Evolutionary conservation across 768 basidiomycete genomes (phyloP).

Genomic region (Pulveroboletus ravenelii): DNA sequence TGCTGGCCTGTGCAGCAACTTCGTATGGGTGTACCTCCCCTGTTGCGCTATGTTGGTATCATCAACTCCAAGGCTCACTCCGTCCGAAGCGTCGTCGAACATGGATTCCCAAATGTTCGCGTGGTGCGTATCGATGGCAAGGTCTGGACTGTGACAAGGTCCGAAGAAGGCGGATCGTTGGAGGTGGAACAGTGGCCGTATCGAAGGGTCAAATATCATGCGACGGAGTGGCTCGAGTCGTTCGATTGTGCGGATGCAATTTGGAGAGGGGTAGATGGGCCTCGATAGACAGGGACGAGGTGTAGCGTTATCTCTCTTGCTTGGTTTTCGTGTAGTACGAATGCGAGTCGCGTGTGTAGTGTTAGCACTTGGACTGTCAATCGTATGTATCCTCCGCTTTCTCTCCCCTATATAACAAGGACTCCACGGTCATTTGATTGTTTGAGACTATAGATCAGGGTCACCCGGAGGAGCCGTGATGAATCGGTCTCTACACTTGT

Average conservation of each 20-base stretch:
- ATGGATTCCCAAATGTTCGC: constrained; percentile 58
- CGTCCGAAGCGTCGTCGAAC: constrained; percentile 44
- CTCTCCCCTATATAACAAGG: too few species aligned
- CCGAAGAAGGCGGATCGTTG: constrained; percentile 26
- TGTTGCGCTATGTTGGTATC: constrained; percentile 53
- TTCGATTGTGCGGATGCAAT: constrained; percentile 56
- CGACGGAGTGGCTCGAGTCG: constrained; percentile 62
- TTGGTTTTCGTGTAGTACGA: too few species aligned
- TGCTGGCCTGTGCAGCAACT: constrained; percentile 44
- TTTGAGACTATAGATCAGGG: too few species aligned
- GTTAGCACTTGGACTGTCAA: too few species aligned
- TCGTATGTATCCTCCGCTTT: too few species aligned
- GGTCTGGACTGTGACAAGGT: constrained; percentile 49
- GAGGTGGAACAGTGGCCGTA: constrained; percentile 57
- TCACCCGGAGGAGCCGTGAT: too few species aligned
- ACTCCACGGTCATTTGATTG: too few species aligned
- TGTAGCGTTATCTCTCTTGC: too few species aligned
- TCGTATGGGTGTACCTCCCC: constrained; percentile 50
- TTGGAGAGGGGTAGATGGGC: constrained; percentile 20
- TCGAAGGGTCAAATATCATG: constrained; percentile 46
- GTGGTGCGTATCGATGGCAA: constrained; percentile 50
- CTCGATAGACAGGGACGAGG: not conserved
- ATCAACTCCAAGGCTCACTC: constrained; percentile 42
- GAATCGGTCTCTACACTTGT: too few species aligned
- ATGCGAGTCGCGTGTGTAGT: too few species aligned